phyloP scores from a whole-genome alignment of 73 alveolate genomes.

The Paramecium primaurelia region DNA sequence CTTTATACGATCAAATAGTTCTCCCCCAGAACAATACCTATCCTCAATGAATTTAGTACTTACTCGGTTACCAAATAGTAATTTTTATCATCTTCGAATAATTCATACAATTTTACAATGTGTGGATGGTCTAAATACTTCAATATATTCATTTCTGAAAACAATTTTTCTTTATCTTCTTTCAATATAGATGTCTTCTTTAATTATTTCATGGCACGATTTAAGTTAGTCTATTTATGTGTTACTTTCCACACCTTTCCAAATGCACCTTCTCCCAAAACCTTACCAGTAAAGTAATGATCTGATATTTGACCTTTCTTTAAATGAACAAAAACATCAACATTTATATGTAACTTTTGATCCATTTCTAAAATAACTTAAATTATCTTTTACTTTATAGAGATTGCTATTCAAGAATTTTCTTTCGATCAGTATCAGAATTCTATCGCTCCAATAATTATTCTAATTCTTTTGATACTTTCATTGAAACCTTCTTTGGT shows the following conservation, averaged over 20 bases:
- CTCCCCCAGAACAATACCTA: slow-evolving; percentile 87
- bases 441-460: slow-evolving; percentile 31
- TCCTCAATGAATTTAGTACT: background rate
- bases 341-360: background rate
- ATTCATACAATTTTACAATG: slow-evolving; percentile 85
- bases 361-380: background rate
- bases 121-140: slow-evolving; percentile 90
- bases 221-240: slow-evolving; percentile 68
- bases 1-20: slow-evolving; percentile 77
- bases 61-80: slow-evolving; percentile 84
- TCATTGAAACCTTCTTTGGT: slow-evolving; percentile 27
- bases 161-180: slow-evolving; percentile 57
- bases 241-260: slow-evolving; percentile 90
- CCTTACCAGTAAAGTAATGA: slow-evolving; percentile 43
- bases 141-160: slow-evolving; percentile 79
- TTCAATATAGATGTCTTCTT: slow-evolving; percentile 66
- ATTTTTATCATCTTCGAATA: slow-evolving; percentile 74
- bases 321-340: slow-evolving; percentile 42
- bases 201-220: slow-evolving; percentile 88
- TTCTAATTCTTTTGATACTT: slow-evolving; percentile 43
- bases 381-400: background rate
- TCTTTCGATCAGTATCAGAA: slow-evolving; percentile 47
- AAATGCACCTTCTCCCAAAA: slow-evolving; percentile 71
- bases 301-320: slow-evolving; percentile 52
- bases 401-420: slow-evolving; percentile 31